Percentiles rank a stretch among this genome's conserved stretches.
Evolutionary conservation across 768 basidiomycete genomes (phyloP).

Genomic region (Macrolepiota dolichaula): DNA sequence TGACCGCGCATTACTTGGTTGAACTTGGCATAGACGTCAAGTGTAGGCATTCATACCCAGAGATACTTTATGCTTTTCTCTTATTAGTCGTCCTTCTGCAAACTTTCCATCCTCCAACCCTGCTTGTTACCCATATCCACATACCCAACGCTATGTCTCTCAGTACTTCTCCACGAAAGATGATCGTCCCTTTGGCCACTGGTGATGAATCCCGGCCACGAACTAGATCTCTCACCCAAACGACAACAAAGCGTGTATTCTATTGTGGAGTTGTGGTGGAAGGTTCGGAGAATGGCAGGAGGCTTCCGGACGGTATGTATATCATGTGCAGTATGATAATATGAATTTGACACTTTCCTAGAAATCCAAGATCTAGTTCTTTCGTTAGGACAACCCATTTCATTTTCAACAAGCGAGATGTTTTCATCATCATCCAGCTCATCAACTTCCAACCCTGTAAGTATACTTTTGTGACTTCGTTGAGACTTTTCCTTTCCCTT

Average conservation of each 20-base stretch:
- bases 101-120: constrained; percentile 5
- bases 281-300: constrained; percentile 66
- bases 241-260: constrained; percentile 75
- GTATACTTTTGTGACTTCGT: constrained; percentile 18
- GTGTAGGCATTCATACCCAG: constrained; percentile 1
- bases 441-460: constrained; percentile 35
- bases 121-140: not conserved
- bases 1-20: constrained; percentile 13
- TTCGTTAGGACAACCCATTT: constrained; percentile 69
- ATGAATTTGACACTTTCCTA: constrained; percentile 24
- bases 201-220: constrained; percentile 57
- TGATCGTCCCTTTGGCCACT: constrained; percentile 59
- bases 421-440: constrained; percentile 39
- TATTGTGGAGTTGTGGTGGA: constrained; percentile 90
- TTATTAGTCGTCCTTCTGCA: constrained; percentile 6
- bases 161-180: constrained; percentile 68
- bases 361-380: constrained; percentile 79
- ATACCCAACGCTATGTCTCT: constrained; percentile 48
- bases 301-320: constrained; percentile 60
- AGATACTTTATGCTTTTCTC: constrained; percentile 13
- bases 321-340: not conserved
- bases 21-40: not conserved
- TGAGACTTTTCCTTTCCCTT: constrained; percentile 3
- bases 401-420: constrained; percentile 43
- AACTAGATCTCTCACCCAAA: constrained; percentile 33